Base-by-base conservation (phyloP, 345 rosid species). In the Eucalyptus camaldulensis region DNA sequence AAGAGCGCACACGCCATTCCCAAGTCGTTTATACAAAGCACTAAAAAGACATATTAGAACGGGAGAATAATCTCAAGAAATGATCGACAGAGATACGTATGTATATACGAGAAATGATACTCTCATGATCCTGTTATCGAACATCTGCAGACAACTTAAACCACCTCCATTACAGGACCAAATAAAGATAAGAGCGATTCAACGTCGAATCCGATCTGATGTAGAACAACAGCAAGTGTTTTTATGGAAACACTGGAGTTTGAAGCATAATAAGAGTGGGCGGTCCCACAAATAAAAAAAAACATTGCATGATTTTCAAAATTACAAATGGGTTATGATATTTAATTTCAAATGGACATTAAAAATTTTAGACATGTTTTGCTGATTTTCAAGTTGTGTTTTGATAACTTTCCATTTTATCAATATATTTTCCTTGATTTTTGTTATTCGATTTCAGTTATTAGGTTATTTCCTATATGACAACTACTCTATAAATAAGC, bases 251-350 rank as follows among this genome's bases (percentile, higher is more conserved):
- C 25, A 53, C 0, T 8, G 10, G 25, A 53, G 25, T 2, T 0
- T 21, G 10, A 5, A 53, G 10, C 5, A 4, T 53, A 0, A 53
- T 53, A 1, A 53, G 25, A 3, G 58, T 0, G 5, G 2, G 5
- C 25, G 0, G 0, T 53, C 10, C 2, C 25, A 53, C 2, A 53
- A 53, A 53, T 53, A 3, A 21, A 53, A 53, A 19, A 53, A 1
- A 53, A 33, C n/a, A 53, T 53, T 53, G 24, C 5, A 0, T 19
- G 58, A 53, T 53, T 0, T 53, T 19, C 2, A 10, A 53, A 53
- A 53, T 53, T 53, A 8, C 4, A 53, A 53, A 53, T 53, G 25
- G 0, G 25, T 53, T 19, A 8, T 0, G 2, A 8, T 53, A 53
- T 53, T 53, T 53, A 53, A 53, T 53, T 53, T 53, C 10, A 53